Percentiles rank a stretch among this genome's conserved stretches.
These are phyloP conservation scores for Eurotiales sp. DNA, from an alignment of 2,329 filamentous ascomycete genomes.

Conservation along the genomic window DNA sequence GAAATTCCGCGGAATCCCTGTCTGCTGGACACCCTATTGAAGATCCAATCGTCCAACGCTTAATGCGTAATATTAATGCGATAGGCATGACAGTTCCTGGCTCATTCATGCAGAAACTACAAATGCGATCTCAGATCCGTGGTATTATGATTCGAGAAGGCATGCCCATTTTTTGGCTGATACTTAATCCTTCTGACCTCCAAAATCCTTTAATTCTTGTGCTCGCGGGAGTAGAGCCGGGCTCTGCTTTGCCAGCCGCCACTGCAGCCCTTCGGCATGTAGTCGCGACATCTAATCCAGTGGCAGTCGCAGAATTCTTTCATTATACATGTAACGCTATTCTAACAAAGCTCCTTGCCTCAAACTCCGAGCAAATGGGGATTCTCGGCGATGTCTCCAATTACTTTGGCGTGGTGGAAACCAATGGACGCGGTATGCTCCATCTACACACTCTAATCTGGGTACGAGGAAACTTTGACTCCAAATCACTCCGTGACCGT, in stretches of 20 bases:
- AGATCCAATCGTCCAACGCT: background rate
- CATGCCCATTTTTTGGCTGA: constrained; percentile 12
- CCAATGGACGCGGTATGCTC: constrained; percentile 15
- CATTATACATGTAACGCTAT: constrained; percentile 14
- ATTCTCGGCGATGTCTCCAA: constrained; percentile 14
- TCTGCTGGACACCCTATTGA: background rate
- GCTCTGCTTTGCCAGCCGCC: background rate
- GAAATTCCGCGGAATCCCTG: background rate
- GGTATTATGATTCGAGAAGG: constrained; percentile 12
- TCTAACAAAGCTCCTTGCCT: constrained; percentile 8
- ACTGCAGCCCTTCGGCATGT: background rate
- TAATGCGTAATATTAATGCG: background rate
- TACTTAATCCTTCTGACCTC: constrained; percentile 14
- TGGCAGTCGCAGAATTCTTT: constrained; percentile 13
- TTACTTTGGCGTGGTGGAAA: constrained; percentile 14
- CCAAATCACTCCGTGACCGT: constrained; percentile 3
- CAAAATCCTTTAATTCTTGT: constrained; percentile 11
- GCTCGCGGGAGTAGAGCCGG: constrained; percentile 5
- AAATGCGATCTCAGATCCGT: background rate
- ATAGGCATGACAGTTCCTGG: background rate
- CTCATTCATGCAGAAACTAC: background rate
- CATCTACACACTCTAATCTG: constrained; percentile 12
- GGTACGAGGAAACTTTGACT: constrained; percentile 13
- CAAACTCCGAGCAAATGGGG: background rate
- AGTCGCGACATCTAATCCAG: constrained; percentile 12